Conservation (phyloP, 1,284 basidiomycete species). For the Irpex rosettiformis region DNA sequence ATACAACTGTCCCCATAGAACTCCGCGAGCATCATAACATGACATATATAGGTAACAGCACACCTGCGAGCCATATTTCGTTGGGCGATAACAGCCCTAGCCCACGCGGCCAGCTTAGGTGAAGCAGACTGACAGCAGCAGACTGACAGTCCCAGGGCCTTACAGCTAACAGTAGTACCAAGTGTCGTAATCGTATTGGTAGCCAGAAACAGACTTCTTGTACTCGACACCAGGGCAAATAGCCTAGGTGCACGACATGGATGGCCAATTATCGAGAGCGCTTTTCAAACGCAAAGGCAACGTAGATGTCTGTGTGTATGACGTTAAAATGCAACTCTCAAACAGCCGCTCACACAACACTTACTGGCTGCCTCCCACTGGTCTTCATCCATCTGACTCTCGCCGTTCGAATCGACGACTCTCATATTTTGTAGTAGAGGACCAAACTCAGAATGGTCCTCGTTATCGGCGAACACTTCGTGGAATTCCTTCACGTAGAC, state of each 20-base stretch:
- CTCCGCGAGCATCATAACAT: not conserved
- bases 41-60: not conserved
- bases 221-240: no score
- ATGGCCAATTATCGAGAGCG: slow-evolving; percentile 30
- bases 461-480: slow-evolving; percentile 78
- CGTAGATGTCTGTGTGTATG: slow-evolving; percentile 64
- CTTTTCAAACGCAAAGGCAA: slow-evolving; percentile 82
- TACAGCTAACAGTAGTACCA: no score
- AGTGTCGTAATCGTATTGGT: no score
- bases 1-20: not conserved
- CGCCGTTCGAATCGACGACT: slow-evolving; percentile 79
- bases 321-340: slow-evolving; percentile 56
- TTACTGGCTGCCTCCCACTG: slow-evolving; percentile 97
- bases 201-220: no score
- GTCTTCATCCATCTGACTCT: slow-evolving; percentile 86
- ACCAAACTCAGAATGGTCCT: slow-evolving; percentile 72
- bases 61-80: not conserved
- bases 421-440: slow-evolving; percentile 84
- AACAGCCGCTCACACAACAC: slow-evolving; percentile 95
- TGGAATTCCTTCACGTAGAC: slow-evolving; percentile 89
- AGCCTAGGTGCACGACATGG: no score
- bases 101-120: no score
- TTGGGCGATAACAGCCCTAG: not conserved
- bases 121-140: no score
- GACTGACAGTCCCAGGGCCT: no score